Evolutionary conservation across 306 rosid species (phyloP).

Genomic region (Prunus mira): DNA sequence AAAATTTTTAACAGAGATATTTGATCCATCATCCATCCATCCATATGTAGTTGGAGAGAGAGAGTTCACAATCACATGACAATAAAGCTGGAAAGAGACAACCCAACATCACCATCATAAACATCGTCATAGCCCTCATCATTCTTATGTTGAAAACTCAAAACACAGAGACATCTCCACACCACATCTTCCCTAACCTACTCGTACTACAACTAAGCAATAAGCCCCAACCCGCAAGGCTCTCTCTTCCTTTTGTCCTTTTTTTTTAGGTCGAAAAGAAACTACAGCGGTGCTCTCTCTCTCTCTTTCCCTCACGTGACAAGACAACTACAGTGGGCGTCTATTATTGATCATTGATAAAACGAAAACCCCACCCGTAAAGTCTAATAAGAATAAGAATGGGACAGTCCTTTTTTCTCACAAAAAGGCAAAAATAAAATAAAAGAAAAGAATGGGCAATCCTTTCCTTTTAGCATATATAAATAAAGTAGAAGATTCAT

Average conservation of each 20-base stretch:
- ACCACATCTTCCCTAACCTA: conserved; percentile 5
- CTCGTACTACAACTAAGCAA: neutral
- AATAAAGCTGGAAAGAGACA: conserved; percentile 46
- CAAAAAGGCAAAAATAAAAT: too few species aligned
- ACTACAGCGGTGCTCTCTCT: too few species aligned
- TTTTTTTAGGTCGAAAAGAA: neutral
- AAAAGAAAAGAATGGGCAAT: too few species aligned
- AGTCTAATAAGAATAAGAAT: too few species aligned
- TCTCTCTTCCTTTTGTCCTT: neutral
- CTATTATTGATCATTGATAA: too few species aligned
- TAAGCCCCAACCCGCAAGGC: neutral
- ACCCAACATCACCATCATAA: conserved; percentile 41
- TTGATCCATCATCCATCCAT: too few species aligned
- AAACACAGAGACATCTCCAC: conserved; percentile 4
- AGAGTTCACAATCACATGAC: conserved; percentile 40
- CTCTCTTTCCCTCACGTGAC: too few species aligned
- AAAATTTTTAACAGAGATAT: neutral
- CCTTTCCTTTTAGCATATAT: too few species aligned
- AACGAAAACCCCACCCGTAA: too few species aligned
- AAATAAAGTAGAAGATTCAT: too few species aligned
- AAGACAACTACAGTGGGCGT: too few species aligned
- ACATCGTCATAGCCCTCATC: conserved; percentile 52
- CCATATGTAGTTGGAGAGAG: neutral
- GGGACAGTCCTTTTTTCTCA: too few species aligned
- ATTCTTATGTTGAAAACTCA: conserved; percentile 53